These are phyloP conservation scores for Aureobasidium musti DNA, from an alignment of 2,329 filamentous ascomycete species.

Conservation along the genomic window DNA sequence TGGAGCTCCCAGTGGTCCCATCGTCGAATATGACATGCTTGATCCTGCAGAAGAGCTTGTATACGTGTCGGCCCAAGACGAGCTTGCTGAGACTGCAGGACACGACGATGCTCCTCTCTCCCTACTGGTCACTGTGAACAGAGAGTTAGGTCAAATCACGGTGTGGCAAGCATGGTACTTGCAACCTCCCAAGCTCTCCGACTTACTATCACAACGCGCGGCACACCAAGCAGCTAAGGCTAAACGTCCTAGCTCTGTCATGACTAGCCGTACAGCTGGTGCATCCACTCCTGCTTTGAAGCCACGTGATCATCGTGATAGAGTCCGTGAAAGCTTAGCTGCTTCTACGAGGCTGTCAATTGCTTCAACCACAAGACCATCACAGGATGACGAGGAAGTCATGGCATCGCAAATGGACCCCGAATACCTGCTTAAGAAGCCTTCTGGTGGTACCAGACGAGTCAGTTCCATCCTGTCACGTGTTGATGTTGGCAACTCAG, in stretches of 20 bases:
- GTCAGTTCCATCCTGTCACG: slow-evolving; percentile 90
- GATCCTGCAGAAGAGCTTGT: slow-evolving; percentile 79
- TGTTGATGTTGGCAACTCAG: slow-evolving; percentile 69
- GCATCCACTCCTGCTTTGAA: slow-evolving; percentile 70
- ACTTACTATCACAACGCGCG: slow-evolving; percentile 46
- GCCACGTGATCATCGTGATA: slow-evolving; percentile 61
- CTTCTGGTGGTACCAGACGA: slow-evolving; percentile 64
- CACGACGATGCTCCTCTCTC: slow-evolving; percentile 57
- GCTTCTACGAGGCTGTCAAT: slow-evolving; percentile 45
- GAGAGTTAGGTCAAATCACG: slow-evolving; percentile 73
- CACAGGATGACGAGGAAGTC: slow-evolving; percentile 47
- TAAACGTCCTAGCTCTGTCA: slow-evolving; percentile 66
- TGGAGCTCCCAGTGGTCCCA: slow-evolving; percentile 30
- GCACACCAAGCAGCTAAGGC: slow-evolving; percentile 48
- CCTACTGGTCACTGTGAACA: slow-evolving; percentile 78
- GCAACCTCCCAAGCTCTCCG: slow-evolving; percentile 60
- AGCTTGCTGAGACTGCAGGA: slow-evolving; percentile 52
- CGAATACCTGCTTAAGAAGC: slow-evolving; percentile 54
- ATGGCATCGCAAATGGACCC: slow-evolving; percentile 55
- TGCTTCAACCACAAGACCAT: slow-evolving; percentile 33
- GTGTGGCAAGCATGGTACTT: slow-evolving; percentile 83
- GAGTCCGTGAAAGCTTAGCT: slow-evolving; percentile 76
- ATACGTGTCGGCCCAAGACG: slow-evolving; percentile 70
- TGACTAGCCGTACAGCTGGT: slow-evolving; percentile 66
- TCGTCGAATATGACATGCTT: slow-evolving; percentile 62